A percentile compares a stretch with the other conserved stretches of the same genome.
Conservation (phyloP, 805 yeast species). For the Candida nonsorbophila region DNA sequence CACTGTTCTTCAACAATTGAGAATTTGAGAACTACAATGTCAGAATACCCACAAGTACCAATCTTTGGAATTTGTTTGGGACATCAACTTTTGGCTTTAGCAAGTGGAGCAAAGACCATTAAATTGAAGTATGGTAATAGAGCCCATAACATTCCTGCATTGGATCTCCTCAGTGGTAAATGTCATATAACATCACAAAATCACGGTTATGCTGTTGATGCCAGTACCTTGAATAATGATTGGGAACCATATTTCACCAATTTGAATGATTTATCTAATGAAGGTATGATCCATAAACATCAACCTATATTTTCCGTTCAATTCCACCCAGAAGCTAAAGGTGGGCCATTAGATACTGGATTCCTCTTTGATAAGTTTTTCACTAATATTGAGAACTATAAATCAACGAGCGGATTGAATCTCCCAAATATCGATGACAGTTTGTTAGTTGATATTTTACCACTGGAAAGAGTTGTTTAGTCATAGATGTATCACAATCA, state of each 20-base stretch:
- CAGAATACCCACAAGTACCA: conserved; percentile 61
- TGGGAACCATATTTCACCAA: conserved; percentile 86
- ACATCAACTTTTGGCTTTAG: conserved; percentile 92
- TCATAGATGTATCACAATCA: background rate
- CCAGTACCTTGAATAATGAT: conserved; percentile 62
- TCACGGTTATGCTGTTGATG: conserved; percentile 97
- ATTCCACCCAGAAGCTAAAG: conserved; percentile 99
- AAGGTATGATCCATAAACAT: conserved; percentile 87
- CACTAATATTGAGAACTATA: conserved; percentile 57
- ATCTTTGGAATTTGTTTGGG: conserved; percentile 98
- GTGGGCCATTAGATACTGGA: conserved; percentile 94
- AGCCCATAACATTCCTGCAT: conserved; percentile 97
- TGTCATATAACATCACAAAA: conserved; percentile 98
- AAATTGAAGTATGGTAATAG: conserved; percentile 97
- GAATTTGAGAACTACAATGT: conserved; percentile 69
- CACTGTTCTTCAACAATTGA: conserved; percentile 77
- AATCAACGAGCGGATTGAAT: conserved; percentile 28
- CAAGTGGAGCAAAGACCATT: conserved; percentile 87
- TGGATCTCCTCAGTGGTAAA: conserved; percentile 83
- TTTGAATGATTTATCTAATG: conserved; percentile 92
- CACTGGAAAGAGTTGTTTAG: conserved; percentile 58
- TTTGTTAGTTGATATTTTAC: conserved; percentile 56
- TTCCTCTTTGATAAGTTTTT: conserved; percentile 89
- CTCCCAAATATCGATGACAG: conserved; percentile 41
- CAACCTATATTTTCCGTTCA: conserved; percentile 95